phyloP scores from a whole-genome alignment of 228 moss, liverwort and hornwort genomes.

The Sphagnum magellanicum region DNA sequence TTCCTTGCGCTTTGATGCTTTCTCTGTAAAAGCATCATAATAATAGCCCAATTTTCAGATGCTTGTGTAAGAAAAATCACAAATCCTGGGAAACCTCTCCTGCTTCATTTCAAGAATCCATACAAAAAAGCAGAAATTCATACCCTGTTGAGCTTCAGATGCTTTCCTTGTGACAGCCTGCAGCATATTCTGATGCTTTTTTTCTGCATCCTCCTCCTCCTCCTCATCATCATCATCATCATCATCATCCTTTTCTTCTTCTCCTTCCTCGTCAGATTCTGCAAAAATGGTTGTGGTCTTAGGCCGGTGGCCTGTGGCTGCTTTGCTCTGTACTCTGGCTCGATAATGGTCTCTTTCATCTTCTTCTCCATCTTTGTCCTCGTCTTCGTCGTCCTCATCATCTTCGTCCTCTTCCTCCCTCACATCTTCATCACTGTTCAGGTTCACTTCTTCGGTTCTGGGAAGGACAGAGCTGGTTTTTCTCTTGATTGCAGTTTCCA shows the following conservation, averaged over 20 bases:
- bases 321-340: background rate
- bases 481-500: slow-evolving; percentile 22
- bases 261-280: slow-evolving; percentile 20
- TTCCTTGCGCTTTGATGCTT: slow-evolving; percentile 39
- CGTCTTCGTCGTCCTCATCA: slow-evolving; percentile 21
- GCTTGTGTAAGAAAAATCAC: background rate
- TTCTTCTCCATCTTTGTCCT: slow-evolving; percentile 4
- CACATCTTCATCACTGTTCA: slow-evolving; percentile 67
- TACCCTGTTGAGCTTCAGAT: slow-evolving; percentile 34
- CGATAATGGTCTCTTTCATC: background rate
- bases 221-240: slow-evolving; percentile 34
- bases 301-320: background rate
- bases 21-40: slow-evolving; percentile 18
- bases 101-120: background rate
- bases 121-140: background rate
- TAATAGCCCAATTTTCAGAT: background rate
- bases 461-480: slow-evolving; percentile 1
- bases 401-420: slow-evolving; percentile 10
- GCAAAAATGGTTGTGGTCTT: background rate
- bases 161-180: slow-evolving; percentile 74
- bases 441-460: slow-evolving; percentile 31
- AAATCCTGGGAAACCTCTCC: background rate
- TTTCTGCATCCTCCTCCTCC: slow-evolving; percentile 47
- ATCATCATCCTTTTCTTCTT: slow-evolving; percentile 11
- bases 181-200: slow-evolving; percentile 65